Conservation (phyloP, 345 rosid genomes). For the Conringia planisiliqua region DNA sequence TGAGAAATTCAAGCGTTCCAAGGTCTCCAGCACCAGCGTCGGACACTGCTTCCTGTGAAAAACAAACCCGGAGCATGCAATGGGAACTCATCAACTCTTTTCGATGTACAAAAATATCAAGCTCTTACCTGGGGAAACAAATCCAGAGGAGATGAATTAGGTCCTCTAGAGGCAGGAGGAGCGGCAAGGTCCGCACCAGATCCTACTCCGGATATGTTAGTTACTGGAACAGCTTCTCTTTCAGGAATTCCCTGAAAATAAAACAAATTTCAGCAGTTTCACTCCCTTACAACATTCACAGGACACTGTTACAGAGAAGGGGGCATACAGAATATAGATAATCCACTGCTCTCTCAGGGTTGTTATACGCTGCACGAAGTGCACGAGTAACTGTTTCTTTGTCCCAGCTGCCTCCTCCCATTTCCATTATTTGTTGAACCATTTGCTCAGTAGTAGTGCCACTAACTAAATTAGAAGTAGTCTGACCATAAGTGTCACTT, state of each 20-base stretch:
- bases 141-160: constrained; percentile 86
- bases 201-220: constrained; percentile 48
- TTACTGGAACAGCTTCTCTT: constrained; percentile 57
- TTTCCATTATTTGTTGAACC: constrained; percentile 84
- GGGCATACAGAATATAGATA: constrained; percentile 78
- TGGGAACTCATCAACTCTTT: neutral
- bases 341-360: constrained; percentile 98
- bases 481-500: constrained; percentile 61
- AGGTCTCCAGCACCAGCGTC: constrained; percentile 60
- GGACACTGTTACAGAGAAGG: neutral
- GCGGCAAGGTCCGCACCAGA: constrained; percentile 44
- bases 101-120: neutral
- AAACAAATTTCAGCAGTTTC: constrained; percentile 19
- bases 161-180: constrained; percentile 47
- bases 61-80: constrained; percentile 5
- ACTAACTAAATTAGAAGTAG: constrained; percentile 87
- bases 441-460: constrained; percentile 72
- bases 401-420: constrained; percentile 97
- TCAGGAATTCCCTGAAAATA: constrained; percentile 82
- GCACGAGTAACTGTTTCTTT: constrained; percentile 91
- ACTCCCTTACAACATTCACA: neutral
- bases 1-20: constrained; percentile 86
- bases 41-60: constrained; percentile 59
- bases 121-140: constrained; percentile 83
- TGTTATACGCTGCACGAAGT: constrained; percentile 96